Conservation (phyloP, 441 rosid species). For the Corymbia calophylla region DNA sequence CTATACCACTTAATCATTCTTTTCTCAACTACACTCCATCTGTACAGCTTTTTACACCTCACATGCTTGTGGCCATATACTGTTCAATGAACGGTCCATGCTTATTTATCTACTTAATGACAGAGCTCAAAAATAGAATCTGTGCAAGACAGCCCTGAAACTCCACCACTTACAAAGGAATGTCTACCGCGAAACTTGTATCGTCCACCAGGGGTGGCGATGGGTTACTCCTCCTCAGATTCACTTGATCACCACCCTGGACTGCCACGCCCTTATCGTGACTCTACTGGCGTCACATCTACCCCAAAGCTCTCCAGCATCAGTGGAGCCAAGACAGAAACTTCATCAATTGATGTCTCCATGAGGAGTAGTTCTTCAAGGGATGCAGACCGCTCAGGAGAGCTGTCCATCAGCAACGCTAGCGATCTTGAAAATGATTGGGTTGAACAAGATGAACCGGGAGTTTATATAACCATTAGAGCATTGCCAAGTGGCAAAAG, state of each 20-base stretch:
- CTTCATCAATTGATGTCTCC: no score
- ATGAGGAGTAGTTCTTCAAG: no score
- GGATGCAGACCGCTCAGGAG: no score
- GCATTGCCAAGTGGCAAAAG: no score
- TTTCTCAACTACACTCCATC: no score
- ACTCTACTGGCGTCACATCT: slow-evolving; percentile 56
- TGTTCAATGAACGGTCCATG: neutral
- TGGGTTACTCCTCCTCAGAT: slow-evolving; percentile 85
- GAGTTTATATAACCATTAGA: no score
- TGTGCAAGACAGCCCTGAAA: slow-evolving; percentile 72
- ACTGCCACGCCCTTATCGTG: slow-evolving; percentile 59
- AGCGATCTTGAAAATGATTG: no score
- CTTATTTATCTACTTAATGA: neutral
- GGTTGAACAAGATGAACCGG: no score
- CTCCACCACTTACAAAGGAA: slow-evolving; percentile 80
- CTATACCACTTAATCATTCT: no score
- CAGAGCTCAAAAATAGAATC: slow-evolving; percentile 80
- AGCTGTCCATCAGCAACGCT: no score
- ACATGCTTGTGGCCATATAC: neutral
- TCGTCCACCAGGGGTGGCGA: slow-evolving; percentile 61
- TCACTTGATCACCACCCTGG: slow-evolving; percentile 68
- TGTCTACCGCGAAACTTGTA: slow-evolving; percentile 66
- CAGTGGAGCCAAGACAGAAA: no score
- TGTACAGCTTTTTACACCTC: neutral
- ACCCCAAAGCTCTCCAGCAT: no score